Conservation (phyloP, 2,329 filamentous ascomycete genomes). For the Fusarium sp. region DNA sequence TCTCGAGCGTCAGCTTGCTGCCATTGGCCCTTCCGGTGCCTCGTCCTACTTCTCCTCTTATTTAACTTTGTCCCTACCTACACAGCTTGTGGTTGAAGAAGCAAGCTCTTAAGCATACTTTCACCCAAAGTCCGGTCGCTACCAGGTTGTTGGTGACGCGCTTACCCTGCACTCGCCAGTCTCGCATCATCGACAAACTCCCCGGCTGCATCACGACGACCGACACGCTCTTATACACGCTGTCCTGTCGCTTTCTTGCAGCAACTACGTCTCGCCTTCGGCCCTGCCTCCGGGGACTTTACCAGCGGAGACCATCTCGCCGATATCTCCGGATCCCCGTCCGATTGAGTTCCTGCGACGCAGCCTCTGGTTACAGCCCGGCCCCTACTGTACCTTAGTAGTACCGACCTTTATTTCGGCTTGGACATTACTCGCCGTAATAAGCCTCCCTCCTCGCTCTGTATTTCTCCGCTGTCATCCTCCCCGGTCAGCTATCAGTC, state of each 20-base stretch:
- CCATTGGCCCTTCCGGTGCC: slow-evolving; percentile 17
- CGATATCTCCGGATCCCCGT: slow-evolving; percentile 37
- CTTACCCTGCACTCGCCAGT: slow-evolving; percentile 31
- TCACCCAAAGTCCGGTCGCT: neutral
- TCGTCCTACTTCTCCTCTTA: slow-evolving; percentile 5
- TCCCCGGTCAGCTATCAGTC: slow-evolving; percentile 17
- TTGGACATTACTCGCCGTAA: slow-evolving; percentile 16
- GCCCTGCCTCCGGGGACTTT: slow-evolving; percentile 7
- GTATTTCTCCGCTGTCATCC: slow-evolving; percentile 3
- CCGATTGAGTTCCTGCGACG: slow-evolving; percentile 19
- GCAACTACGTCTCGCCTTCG: slow-evolving; percentile 5
- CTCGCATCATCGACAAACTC: slow-evolving; percentile 5
- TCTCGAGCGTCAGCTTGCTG: slow-evolving; percentile 10
- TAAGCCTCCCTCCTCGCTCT: slow-evolving; percentile 18
- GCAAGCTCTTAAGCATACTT: neutral
- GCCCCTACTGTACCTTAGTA: neutral
- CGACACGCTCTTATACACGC: slow-evolving; percentile 5
- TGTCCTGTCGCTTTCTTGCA: slow-evolving; percentile 4
- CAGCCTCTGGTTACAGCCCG: slow-evolving; percentile 23
- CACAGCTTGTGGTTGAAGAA: neutral
- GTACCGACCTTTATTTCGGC: slow-evolving; percentile 16
- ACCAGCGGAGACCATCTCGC: slow-evolving; percentile 11
- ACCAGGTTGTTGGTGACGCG: neutral
- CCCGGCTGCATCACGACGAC: neutral
- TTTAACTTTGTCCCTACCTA: neutral